Evolutionary conservation across 805 yeast species (phyloP), one percentile per base, ranked within the genome.

Genomic region (Nakazawaea siamensis): DNA sequence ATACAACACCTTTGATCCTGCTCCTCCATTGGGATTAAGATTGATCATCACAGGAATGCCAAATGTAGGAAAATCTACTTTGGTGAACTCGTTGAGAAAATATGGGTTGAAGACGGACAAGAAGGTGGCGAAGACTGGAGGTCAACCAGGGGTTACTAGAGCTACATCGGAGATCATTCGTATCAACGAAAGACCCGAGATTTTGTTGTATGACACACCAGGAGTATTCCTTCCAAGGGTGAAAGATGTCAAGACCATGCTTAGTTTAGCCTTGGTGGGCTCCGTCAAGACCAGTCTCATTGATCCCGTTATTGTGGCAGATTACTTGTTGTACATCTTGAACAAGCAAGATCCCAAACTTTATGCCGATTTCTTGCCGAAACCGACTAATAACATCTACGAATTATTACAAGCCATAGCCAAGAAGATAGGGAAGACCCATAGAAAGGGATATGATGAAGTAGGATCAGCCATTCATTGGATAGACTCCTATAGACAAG

Each of bases 31-130:
- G 40, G 97, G 97, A 0, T 60, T 82, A 31, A 58, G 87, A 16
- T 55, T 83, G 38, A 64, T 88, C 64, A 73, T 90, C 29, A 77
- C 80, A 5, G 98, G 98, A 0, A 83, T 92, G 92, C 98, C 98
- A 1, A 92, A 92, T 52, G 94, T 87, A n/a, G 98, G 98, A 0
- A 92, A 92, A 55, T 82, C 95, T 10, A 81, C 96, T 0, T 53
- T 92, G 31, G 80, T 88, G 18, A 92, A 92, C 49, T 65, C 80
- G 0, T 58, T 88, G 33, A 58, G 96, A 39, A 59, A 58, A 6
- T 35, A 34, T 13, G 55, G 60, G 17, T 27, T 47, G 30, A 36
- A 36, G 14, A 34, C 32, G 24, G 51, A 48, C 16, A 60, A 64
- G 37, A 82, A 81, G 47, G 97, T 84, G 1, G 96, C 95, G 0